phyloP scores from a whole-genome alignment of 2,329 filamentous ascomycete species.

The Aspergillus fumigatiaffinis region DNA sequence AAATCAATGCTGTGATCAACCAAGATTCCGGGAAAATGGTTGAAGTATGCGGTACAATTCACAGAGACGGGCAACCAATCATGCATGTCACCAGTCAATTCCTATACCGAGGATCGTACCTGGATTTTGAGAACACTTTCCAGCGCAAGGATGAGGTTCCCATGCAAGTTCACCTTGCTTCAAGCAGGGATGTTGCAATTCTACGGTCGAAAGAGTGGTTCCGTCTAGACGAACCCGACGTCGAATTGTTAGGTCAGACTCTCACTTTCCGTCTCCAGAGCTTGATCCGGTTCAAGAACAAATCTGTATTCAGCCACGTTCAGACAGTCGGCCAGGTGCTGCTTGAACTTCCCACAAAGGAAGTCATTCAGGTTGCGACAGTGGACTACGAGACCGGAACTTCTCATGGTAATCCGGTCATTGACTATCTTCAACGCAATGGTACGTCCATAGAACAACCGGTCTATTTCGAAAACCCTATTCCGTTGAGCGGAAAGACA shows the following conservation, averaged over 20 bases:
- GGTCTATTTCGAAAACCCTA: conserved; percentile 94
- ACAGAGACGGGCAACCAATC: conserved; percentile 73
- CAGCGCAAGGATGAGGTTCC: conserved; percentile 94
- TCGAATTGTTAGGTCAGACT: conserved; percentile 87
- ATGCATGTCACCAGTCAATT: conserved; percentile 99
- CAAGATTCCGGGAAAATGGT: conserved; percentile 99
- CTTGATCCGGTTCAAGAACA: conserved; percentile 90
- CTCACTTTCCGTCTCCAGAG: conserved; percentile 94
- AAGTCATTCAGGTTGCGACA: conserved; percentile 94
- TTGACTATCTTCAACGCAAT: conserved; percentile 91
- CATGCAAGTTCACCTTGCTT: conserved; percentile 84
- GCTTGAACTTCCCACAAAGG: conserved; percentile 91
- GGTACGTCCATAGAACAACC: conserved; percentile 93
- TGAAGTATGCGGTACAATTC: conserved; percentile 97
- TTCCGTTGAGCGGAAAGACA: conserved; percentile 88
- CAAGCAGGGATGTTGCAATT: conserved; percentile 87
- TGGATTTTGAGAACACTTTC: conserved; percentile 96
- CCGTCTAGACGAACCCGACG: conserved; percentile 75
- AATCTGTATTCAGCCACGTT: conserved; percentile 83
- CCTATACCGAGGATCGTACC: conserved; percentile 88
- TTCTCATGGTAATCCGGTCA: conserved; percentile 93
- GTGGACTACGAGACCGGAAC: conserved; percentile 90
- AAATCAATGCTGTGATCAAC: conserved; percentile 97
- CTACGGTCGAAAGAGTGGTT: conserved; percentile 98
- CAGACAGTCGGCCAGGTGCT: conserved; percentile 90